Evolutionary conservation across 495 filamentous ascomycete genomes (phyloP).

Genomic region (Entonaema liquescens): DNA sequence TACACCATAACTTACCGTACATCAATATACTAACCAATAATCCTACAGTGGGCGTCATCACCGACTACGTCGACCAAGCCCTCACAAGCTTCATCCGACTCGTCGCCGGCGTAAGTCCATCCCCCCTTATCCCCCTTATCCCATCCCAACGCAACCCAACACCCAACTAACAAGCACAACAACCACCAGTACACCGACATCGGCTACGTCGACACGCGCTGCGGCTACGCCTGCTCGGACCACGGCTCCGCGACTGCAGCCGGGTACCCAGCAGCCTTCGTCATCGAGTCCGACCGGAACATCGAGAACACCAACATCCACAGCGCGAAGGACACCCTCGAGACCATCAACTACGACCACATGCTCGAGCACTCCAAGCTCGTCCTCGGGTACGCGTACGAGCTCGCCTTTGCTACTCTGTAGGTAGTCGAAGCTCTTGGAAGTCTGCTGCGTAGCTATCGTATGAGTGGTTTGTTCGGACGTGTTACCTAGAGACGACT

Average conservation of each 20-base stretch:
- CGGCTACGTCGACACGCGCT: conserved; percentile 86
- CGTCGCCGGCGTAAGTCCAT: conserved; percentile 30
- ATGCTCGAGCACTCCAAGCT: conserved; percentile 34
- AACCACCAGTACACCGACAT: conserved; percentile 68
- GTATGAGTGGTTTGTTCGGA: not conserved
- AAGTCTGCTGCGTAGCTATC: not conserved
- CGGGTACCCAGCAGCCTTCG: conserved; percentile 47
- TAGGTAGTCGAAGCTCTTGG: not conserved
- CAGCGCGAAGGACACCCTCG: conserved; percentile 43
- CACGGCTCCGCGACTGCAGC: conserved; percentile 45
- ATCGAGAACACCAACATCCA: conserved; percentile 41
- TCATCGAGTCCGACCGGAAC: conserved; percentile 44
- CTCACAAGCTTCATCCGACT: conserved; percentile 42
- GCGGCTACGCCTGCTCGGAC: conserved; percentile 67
- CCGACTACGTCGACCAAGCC: conserved; percentile 40
- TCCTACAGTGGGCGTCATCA: conserved; percentile 42
- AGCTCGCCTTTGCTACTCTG: conserved; percentile 26
- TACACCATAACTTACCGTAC: too few species aligned
- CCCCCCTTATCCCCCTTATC: too few species aligned
- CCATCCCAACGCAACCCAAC: not conserved
- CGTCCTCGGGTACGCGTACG: conserved; percentile 37
- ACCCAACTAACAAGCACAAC: conserved; percentile 1
- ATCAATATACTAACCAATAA: not conserved
- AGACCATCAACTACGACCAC: conserved; percentile 32
- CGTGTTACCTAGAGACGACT: not conserved